These are phyloP conservation scores for Pascua guehoae DNA, from an alignment of 1,284 basidiomycete species.

Conservation along the genomic window DNA sequence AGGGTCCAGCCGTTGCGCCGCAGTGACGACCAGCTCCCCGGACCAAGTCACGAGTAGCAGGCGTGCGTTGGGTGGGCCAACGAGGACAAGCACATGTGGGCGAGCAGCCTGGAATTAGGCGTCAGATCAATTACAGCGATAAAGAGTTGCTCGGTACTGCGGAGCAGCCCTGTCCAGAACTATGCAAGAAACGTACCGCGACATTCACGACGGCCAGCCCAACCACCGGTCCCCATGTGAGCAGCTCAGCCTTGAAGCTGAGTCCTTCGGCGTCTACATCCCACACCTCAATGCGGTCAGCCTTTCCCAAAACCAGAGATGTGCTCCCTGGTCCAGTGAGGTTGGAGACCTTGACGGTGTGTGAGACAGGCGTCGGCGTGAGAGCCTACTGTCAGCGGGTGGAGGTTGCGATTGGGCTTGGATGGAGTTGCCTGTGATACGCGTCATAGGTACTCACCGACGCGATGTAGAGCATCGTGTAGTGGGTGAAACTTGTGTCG, in stretches of 20 bases:
- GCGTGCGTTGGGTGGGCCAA: constrained; percentile 42
- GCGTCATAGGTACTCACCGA: constrained; percentile 25
- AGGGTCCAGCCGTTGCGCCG: constrained; percentile 28
- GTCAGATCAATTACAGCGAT: neutral
- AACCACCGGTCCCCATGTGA: constrained; percentile 45
- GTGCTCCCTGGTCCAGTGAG: constrained; percentile 25
- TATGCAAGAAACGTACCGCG: constrained; percentile 23
- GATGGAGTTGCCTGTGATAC: neutral
- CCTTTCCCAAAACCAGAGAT: constrained; percentile 43
- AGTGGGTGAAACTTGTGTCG: neutral
- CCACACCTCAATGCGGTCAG: constrained; percentile 45
- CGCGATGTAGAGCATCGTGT: constrained; percentile 39
- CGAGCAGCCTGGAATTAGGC: constrained; percentile 24
- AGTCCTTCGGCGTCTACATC: constrained; percentile 36
- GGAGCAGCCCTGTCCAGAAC: neutral
- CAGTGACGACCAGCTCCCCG: constrained; percentile 31
- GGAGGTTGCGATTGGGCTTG: neutral
- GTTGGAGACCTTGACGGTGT: constrained; percentile 28
- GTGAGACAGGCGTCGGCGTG: constrained; percentile 45
- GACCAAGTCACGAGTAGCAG: constrained; percentile 38
- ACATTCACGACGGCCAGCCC: constrained; percentile 35
- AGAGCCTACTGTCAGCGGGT: constrained; percentile 35
- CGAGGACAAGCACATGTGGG: constrained; percentile 43
- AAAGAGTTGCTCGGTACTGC: too few species aligned
- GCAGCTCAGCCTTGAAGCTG: constrained; percentile 24